phyloP scores from a whole-genome alignment of 1,139 yeast species.

The Candida sanyaensis region DNA sequence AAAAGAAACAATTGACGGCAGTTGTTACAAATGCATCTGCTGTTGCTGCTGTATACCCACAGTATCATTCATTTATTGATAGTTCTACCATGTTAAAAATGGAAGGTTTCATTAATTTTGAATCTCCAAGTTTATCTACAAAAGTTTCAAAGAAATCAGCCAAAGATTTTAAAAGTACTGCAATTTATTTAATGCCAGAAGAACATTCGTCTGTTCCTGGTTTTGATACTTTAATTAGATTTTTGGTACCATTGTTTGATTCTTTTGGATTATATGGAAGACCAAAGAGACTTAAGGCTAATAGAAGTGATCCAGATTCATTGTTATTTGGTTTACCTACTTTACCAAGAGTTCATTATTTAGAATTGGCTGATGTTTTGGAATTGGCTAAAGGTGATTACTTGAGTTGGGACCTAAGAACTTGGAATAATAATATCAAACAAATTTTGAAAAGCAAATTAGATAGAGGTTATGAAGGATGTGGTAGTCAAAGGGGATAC shows the following conservation, averaged over 20 bases:
- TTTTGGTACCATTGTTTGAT: slow-evolving; percentile 81
- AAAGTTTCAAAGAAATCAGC: slow-evolving; percentile 42
- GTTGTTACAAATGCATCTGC: slow-evolving; percentile 68
- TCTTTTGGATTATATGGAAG: slow-evolving; percentile 89
- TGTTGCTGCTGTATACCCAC: slow-evolving; percentile 93
- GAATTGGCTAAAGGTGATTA: slow-evolving; percentile 24
- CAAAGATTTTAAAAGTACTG: slow-evolving; percentile 67
- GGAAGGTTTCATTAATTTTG: slow-evolving; percentile 77
- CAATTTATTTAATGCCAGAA: slow-evolving; percentile 95
- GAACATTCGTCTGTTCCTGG: slow-evolving; percentile 93
- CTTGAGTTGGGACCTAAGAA: slow-evolving; percentile 60
- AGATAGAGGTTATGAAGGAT: slow-evolving; percentile 76
- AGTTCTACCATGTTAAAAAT: slow-evolving; percentile 84
- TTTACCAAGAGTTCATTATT: slow-evolving; percentile 82
- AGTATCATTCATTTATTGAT: slow-evolving; percentile 75
- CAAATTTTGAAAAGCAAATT: slow-evolving; percentile 64
- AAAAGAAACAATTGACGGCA: slow-evolving; percentile 79
- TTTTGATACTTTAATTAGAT: slow-evolving; percentile 87
- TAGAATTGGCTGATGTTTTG: slow-evolving; percentile 41
- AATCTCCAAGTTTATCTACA: slow-evolving; percentile 39
- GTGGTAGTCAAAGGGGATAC: slow-evolving; percentile 69
- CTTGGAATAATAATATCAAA: slow-evolving; percentile 72
- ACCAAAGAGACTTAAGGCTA: slow-evolving; percentile 86
- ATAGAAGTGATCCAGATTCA: slow-evolving; percentile 76
- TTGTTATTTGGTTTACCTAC: slow-evolving; percentile 90